Evolutionary conservation across 495 filamentous ascomycete genomes (phyloP).

Genomic region (Xylaria venustula): DNA sequence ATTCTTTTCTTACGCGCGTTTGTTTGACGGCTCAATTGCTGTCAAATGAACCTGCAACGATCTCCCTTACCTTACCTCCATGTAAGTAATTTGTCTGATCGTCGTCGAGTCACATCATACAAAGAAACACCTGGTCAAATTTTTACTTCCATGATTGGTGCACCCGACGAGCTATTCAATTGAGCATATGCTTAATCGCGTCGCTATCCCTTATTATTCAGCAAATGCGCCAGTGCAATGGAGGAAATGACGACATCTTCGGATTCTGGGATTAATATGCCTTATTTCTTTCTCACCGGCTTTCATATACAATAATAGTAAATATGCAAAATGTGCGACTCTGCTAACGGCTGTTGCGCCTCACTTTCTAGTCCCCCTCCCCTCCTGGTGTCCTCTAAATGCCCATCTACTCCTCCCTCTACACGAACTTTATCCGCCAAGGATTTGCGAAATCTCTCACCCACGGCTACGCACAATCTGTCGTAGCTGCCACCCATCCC

Average conservation of each 20-base stretch:
- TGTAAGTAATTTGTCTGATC: conserved; percentile 37
- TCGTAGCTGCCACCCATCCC: conserved; percentile 88
- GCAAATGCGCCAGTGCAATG: too few species aligned
- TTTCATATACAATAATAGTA: too few species aligned
- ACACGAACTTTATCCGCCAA: conserved; percentile 90
- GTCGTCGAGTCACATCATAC: conserved; percentile 1
- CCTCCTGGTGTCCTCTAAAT: conserved; percentile 55
- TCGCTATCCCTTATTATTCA: too few species aligned
- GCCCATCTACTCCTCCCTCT: conserved; percentile 59
- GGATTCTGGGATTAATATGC: too few species aligned
- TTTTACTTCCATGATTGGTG: background rate
- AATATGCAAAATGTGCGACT: background rate
- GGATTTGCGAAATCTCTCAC: conserved; percentile 94
- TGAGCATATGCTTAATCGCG: too few species aligned
- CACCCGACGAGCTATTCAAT: too few species aligned
- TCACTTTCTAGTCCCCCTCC: conserved; percentile 34
- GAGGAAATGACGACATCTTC: too few species aligned
- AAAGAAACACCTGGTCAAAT: conserved; percentile 4
- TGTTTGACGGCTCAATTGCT: conserved; percentile 60
- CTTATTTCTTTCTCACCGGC: too few species aligned
- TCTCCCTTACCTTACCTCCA: conserved; percentile 39
- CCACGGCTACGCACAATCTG: conserved; percentile 95
- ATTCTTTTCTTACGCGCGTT: conserved; percentile 48
- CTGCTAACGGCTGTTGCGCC: conserved; percentile 1
- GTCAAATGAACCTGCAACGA: conserved; percentile 71